Evolutionary conservation across 192 early-diverging fungal genomes (phyloP).

Genomic region (Backusella parvicylindrica): DNA sequence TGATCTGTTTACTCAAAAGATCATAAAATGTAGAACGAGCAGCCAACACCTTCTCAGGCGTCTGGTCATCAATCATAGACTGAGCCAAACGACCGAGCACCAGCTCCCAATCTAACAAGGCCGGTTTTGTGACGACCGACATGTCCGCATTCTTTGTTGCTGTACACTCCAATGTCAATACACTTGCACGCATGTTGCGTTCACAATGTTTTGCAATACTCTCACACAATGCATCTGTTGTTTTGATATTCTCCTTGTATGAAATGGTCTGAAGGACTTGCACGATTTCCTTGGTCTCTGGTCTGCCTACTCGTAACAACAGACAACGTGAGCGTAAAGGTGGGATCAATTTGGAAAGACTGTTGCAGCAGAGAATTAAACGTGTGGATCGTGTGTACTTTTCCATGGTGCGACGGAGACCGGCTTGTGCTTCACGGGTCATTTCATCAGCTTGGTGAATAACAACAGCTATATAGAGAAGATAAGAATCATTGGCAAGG

Average conservation of each 20-base stretch:
- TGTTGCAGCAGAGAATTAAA: slow-evolving; percentile 89
- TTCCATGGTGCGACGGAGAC: slow-evolving; percentile 98
- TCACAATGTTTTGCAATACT: slow-evolving; percentile 67
- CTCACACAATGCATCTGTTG: slow-evolving; percentile 61
- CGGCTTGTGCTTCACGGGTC: slow-evolving; percentile 89
- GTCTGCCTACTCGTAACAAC: slow-evolving; percentile 82
- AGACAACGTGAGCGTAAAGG: slow-evolving; percentile 93
- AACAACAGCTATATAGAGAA: slow-evolving; percentile 65
- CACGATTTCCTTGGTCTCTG: slow-evolving; percentile 69
- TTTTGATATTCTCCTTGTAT: slow-evolving; percentile 70
- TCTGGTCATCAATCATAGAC: slow-evolving; percentile 72
- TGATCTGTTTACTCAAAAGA: slow-evolving; percentile 87
- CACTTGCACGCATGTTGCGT: slow-evolving; percentile 82
- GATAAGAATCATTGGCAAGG: not conserved
- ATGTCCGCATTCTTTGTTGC: slow-evolving; percentile 55
- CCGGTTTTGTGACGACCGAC: slow-evolving; percentile 50
- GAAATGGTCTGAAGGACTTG: slow-evolving; percentile 70
- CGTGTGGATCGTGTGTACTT: slow-evolving; percentile 94
- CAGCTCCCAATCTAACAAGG: slow-evolving; percentile 85
- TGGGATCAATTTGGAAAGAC: slow-evolving; percentile 85
- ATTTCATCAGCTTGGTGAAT: slow-evolving; percentile 93
- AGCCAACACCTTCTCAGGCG: slow-evolving; percentile 63
- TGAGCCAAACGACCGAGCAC: slow-evolving; percentile 68
- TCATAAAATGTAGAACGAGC: slow-evolving; percentile 83
- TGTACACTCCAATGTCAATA: slow-evolving; percentile 89